Evolutionary conservation across 2,329 filamentous ascomycete species (phyloP).

Genomic region (Trichoderma arundinaceum): DNA sequence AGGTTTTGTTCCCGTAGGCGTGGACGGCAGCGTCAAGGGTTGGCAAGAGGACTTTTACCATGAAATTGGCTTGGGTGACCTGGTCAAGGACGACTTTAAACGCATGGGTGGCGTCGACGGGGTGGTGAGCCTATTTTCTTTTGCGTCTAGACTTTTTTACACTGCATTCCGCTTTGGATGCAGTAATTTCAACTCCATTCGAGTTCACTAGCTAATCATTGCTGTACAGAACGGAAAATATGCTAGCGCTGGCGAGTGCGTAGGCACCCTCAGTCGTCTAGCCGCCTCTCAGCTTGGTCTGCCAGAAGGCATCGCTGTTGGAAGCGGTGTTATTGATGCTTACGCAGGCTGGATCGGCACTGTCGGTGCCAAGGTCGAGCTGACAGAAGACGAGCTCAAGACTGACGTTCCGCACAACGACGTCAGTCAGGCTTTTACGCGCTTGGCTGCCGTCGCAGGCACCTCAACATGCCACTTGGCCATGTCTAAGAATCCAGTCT

Average conservation of each 20-base stretch:
- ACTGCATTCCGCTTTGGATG: constrained; percentile 13
- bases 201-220: constrained; percentile 14
- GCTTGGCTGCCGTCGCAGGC: constrained; percentile 90
- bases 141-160: constrained; percentile 33
- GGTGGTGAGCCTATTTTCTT: constrained; percentile 71
- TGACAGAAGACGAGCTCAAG: constrained; percentile 69
- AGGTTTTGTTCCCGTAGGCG: constrained; percentile 93
- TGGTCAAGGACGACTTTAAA: constrained; percentile 86
- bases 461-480: constrained; percentile 97
- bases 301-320: constrained; percentile 85
- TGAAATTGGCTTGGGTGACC: constrained; percentile 82
- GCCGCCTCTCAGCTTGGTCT: constrained; percentile 85
- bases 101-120: constrained; percentile 93
- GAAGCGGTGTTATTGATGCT: constrained; percentile 95
- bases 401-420: constrained; percentile 76
- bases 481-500: constrained; percentile 91
- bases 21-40: constrained; percentile 95
- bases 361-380: constrained; percentile 92
- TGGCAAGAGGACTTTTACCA: constrained; percentile 96
- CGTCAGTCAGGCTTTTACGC: constrained; percentile 88
- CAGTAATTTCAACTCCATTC: background rate
- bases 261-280: constrained; percentile 82
- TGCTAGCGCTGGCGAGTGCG: constrained; percentile 87
- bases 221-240: constrained; percentile 80
- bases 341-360: constrained; percentile 99